Conservation (phyloP, 768 basidiomycete genomes). For the Phanerochaete sordida region DNA sequence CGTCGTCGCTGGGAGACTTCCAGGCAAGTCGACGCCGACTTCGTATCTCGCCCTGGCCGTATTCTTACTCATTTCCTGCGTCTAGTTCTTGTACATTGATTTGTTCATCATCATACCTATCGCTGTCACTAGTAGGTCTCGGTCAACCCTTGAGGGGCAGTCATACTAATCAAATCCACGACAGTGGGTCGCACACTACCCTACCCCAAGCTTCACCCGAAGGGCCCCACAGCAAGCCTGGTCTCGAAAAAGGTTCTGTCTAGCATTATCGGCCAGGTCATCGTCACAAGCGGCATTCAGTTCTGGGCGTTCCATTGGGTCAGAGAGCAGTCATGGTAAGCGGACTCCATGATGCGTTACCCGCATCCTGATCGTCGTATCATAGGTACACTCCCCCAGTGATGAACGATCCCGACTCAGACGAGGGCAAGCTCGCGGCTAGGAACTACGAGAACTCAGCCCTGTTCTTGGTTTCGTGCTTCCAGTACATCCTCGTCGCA, state of each 20-base stretch:
- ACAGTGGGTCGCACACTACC: conserved; percentile 95
- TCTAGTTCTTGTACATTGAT: conserved; percentile 97
- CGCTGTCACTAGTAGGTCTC: conserved; percentile 84
- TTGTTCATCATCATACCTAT: conserved; percentile 97
- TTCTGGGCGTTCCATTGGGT: conserved; percentile 91
- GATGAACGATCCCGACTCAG: conserved; percentile 36
- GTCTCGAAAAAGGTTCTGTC: conserved; percentile 94
- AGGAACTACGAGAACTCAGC: conserved; percentile 90
- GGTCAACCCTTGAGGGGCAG: neutral
- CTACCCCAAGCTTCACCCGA: conserved; percentile 80
- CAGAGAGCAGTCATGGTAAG: conserved; percentile 77
- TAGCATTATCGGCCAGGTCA: conserved; percentile 89
- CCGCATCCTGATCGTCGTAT: neutral
- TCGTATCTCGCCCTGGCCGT: conserved; percentile 7
- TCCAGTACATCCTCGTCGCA: conserved; percentile 97
- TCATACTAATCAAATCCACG: neutral
- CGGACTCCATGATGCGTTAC: neutral
- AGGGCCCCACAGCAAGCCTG: conserved; percentile 91
- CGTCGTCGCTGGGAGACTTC: conserved; percentile 94
- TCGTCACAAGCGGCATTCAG: conserved; percentile 81
- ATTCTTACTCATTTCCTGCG: too few relatives aligned
- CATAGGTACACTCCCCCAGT: conserved; percentile 78
- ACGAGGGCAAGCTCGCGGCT: conserved; percentile 71
- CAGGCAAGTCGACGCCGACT: conserved; percentile 52
- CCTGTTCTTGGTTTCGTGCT: conserved; percentile 91